Conservation (phyloP, 805 yeast species). For the Myxozyma lipomycoides region DNA sequence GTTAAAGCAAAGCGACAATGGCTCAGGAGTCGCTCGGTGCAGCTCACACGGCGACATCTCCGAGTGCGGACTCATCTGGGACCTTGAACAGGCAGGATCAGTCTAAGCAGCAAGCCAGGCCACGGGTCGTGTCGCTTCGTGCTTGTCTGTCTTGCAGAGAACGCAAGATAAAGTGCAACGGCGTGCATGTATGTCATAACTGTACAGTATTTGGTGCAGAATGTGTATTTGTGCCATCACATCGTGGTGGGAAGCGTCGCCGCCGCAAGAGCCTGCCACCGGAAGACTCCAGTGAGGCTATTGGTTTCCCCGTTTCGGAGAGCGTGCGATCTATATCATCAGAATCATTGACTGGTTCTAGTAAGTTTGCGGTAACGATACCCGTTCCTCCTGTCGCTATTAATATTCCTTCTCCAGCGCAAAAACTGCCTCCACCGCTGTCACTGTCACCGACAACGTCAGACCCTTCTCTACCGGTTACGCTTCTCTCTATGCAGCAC, state of each 20-base stretch:
- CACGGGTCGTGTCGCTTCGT: slow-evolving; percentile 53
- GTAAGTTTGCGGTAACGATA: neutral
- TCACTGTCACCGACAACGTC: neutral
- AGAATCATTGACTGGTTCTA: neutral
- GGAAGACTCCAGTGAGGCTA: neutral
- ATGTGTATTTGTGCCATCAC: slow-evolving; percentile 26
- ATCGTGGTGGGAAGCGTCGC: slow-evolving; percentile 23
- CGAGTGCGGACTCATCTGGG: no score
- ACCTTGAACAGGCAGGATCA: no score
- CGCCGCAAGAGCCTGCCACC: slow-evolving; percentile 3
- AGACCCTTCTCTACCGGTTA: neutral
- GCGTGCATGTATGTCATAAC: slow-evolving; percentile 38
- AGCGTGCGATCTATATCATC: neutral
- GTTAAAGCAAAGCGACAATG: no score
- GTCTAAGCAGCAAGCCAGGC: no score
- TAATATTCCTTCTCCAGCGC: neutral
- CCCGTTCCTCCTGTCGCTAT: neutral
- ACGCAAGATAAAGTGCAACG: slow-evolving; percentile 64
- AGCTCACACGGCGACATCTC: no score
- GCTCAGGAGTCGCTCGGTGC: no score
- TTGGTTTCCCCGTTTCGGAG: neutral
- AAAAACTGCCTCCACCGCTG: neutral
- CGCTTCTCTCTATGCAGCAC: slow-evolving; percentile 9
- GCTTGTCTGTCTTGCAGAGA: slow-evolving; percentile 65
- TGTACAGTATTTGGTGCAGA: slow-evolving; percentile 8